Conservation (phyloP, 225 moss, liverwort and hornwort genomes). For the Neckera pumila region DNA sequence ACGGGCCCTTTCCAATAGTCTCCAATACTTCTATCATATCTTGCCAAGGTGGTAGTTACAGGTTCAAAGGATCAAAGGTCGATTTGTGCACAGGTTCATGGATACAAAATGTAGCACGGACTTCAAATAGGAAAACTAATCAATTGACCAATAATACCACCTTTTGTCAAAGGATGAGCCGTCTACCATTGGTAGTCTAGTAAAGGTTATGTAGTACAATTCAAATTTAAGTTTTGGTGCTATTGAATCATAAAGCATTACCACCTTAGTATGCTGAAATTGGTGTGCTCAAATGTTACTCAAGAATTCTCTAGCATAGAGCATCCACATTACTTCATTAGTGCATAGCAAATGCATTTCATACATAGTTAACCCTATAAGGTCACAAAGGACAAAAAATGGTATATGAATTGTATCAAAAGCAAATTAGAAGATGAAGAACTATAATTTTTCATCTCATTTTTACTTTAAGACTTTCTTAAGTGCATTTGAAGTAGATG, state of each 20-base stretch:
- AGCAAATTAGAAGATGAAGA: neutral
- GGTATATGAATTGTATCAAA: neutral
- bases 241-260: neutral
- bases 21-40: neutral
- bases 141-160: too few species aligned
- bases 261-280: neutral
- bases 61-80: neutral
- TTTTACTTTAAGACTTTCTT: neutral
- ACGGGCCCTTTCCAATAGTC: neutral
- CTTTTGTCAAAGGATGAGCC: too few species aligned
- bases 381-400: neutral
- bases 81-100: rapidly evolving
- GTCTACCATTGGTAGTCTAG: too few species aligned
- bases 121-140: too few species aligned
- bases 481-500: rapidly evolving
- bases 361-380: rapidly evolving
- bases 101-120: neutral
- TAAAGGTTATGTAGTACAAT: neutral
- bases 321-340: neutral
- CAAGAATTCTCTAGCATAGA: neutral
- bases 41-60: too few species aligned
- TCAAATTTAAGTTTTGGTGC: too few species aligned
- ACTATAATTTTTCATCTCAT: neutral
- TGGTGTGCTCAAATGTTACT: too few species aligned
- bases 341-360: neutral